Conservation (phyloP, 768 basidiomycete species). For the Kockovaella imperatae region DNA sequence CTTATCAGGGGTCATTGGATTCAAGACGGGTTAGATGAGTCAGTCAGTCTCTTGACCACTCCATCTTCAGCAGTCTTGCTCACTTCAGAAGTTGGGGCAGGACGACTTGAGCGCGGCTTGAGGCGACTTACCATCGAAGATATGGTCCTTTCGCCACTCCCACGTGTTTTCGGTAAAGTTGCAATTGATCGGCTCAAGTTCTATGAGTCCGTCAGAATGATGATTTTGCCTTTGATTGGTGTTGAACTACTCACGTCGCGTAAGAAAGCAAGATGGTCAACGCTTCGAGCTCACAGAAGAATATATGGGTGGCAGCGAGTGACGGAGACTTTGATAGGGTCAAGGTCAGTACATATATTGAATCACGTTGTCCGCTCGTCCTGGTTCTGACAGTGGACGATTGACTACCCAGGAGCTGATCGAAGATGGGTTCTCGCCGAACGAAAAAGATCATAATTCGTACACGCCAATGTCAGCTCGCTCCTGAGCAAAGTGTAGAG, state of each 20-base stretch:
- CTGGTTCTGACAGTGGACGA: slow-evolving; percentile 18
- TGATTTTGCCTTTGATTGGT: too few relatives aligned
- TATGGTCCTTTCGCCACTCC: too few relatives aligned
- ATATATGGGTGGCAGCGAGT: slow-evolving; percentile 88
- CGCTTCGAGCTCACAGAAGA: slow-evolving; percentile 43
- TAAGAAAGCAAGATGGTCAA: slow-evolving; percentile 25
- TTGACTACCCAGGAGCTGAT: slow-evolving; percentile 24
- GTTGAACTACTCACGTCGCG: too few relatives aligned
- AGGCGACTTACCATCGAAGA: too few relatives aligned
- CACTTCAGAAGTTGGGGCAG: too few relatives aligned
- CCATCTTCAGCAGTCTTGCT: too few relatives aligned
- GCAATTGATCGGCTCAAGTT: too few relatives aligned
- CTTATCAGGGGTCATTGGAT: too few relatives aligned
- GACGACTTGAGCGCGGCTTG: too few relatives aligned
- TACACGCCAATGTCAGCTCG: slow-evolving; percentile 42
- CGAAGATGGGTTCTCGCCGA: slow-evolving; percentile 15
- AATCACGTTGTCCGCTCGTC: background rate
- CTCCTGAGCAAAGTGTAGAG: background rate
- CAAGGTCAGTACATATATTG: slow-evolving; percentile 47
- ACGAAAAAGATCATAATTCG: slow-evolving; percentile 39
- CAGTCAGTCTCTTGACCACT: too few relatives aligned
- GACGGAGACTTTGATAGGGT: slow-evolving; percentile 80
- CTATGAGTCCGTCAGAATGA: slow-evolving; percentile 1
- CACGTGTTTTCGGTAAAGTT: too few relatives aligned
- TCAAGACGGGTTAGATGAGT: too few relatives aligned